Percentiles rank a stretch among this genome's conserved stretches.
These are phyloP conservation scores for Fraxinus ornus DNA, from an alignment of 305 asterid species.

Conservation along the genomic window DNA sequence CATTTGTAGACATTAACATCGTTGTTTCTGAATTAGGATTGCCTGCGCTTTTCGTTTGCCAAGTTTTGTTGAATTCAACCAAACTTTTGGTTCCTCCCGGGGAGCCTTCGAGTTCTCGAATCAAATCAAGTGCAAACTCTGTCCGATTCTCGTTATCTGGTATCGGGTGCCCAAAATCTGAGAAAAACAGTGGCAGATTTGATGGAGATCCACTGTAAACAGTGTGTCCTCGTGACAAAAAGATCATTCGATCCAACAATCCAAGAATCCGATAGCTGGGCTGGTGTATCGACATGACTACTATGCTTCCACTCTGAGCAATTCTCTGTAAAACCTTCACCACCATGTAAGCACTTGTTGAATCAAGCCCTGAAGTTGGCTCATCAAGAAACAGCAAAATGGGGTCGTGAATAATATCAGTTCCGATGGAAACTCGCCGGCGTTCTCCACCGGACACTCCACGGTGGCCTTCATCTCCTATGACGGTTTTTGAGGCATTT, in stretches of 20 bases:
- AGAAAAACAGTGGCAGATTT: constrained; percentile 25
- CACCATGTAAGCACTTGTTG: constrained; percentile 51
- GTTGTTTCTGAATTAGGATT: background rate
- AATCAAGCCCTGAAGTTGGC: constrained; percentile 50
- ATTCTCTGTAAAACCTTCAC: constrained; percentile 54
- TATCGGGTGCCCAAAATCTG: constrained; percentile 30
- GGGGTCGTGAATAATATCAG: constrained; percentile 46
- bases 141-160: constrained; percentile 30
- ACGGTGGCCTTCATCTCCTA: constrained; percentile 51
- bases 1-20: background rate
- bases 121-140: constrained; percentile 35
- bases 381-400: constrained; percentile 40
- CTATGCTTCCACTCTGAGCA: constrained; percentile 41
- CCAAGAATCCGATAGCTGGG: constrained; percentile 44
- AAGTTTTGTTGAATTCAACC: constrained; percentile 28
- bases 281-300: constrained; percentile 43
- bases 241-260: constrained; percentile 25
- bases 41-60: constrained; percentile 16
- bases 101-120: constrained; percentile 27
- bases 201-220: constrained; percentile 40
- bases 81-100: constrained; percentile 13
- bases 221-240: constrained; percentile 34
- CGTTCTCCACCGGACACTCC: constrained; percentile 52
- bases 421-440: constrained; percentile 51
- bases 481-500: constrained; percentile 31